A percentile compares a stretch with the other conserved stretches of the same genome.
These are phyloP conservation scores for Dictyostelium firmibasis DNA, from an alignment of 78 protist species.

Conservation along the genomic window DNA sequence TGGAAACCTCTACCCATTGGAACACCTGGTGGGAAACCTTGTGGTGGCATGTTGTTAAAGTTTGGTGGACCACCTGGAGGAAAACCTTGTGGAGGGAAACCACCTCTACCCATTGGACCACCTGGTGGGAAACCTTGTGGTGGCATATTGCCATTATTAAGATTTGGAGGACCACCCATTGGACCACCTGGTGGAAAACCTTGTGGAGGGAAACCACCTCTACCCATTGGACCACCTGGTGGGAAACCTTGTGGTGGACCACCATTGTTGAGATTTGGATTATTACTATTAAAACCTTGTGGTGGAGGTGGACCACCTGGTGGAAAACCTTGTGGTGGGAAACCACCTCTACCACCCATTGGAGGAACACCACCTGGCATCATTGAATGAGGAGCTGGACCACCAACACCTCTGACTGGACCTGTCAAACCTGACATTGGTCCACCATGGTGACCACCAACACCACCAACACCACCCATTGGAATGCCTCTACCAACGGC, in stretches of 20 bases:
- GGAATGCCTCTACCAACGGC: slow-evolving; percentile 88
- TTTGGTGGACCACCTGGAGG: slow-evolving; percentile 83
- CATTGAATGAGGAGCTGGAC: slow-evolving; percentile 86
- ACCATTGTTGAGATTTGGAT: slow-evolving; percentile 15
- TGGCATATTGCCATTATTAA: background rate
- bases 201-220: slow-evolving; percentile 21
- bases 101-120: slow-evolving; percentile 21
- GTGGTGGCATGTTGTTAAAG: background rate
- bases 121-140: slow-evolving; percentile 36
- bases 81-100: slow-evolving; percentile 19
- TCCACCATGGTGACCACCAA: background rate
- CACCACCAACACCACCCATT: slow-evolving; percentile 41
- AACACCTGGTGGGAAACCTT: slow-evolving; percentile 61
- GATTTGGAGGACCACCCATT: background rate
- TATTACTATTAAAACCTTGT: slow-evolving; percentile 49
- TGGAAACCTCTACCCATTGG: slow-evolving; percentile 38
- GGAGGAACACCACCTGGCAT: slow-evolving; percentile 75
- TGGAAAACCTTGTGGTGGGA: slow-evolving; percentile 30
- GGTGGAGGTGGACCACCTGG: slow-evolving; percentile 6
- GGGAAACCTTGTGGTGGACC: slow-evolving; percentile 65
- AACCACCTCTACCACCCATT: background rate
- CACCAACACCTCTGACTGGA: slow-evolving; percentile 92
- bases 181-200: slow-evolving; percentile 47
- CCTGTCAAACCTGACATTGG: slow-evolving; percentile 88
- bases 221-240: background rate